A percentile compares a stretch with the other conserved stretches of the same genome.
phyloP scores from a whole-genome alignment of 1,284 basidiomycete genomes.

The Macrocybe sp. region DNA sequence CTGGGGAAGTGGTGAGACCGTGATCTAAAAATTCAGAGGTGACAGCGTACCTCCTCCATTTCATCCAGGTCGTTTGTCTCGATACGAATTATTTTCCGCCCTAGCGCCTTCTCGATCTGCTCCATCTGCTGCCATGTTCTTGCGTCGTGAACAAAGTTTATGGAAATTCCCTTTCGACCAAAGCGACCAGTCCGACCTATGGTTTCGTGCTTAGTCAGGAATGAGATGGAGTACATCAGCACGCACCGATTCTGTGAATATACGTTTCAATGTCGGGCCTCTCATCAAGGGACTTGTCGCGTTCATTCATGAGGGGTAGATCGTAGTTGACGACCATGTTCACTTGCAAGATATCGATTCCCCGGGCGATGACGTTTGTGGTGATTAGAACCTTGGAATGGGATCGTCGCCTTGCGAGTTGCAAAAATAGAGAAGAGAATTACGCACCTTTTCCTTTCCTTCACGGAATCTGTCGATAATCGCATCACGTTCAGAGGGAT shows the following conservation, averaged over 20 bases:
- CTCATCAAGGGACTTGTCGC: conserved; percentile 43
- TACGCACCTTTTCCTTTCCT: conserved; percentile 85
- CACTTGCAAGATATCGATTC: conserved; percentile 98
- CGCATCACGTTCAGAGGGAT: conserved; percentile 82
- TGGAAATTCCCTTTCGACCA: conserved; percentile 92
- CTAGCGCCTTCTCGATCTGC: conserved; percentile 73
- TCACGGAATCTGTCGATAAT: conserved; percentile 96
- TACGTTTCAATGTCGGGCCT: conserved; percentile 95
- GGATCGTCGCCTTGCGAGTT: not conserved
- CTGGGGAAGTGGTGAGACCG: conserved; percentile 26
- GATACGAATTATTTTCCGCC: conserved; percentile 75
- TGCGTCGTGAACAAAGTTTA: conserved; percentile 92
- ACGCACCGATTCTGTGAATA: conserved; percentile 92
- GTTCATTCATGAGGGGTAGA: conserved; percentile 80
- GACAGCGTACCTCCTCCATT: conserved; percentile 74
- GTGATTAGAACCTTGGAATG: conserved; percentile 72
- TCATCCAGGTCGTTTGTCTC: conserved; percentile 82
- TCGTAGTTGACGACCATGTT: conserved; percentile 99
- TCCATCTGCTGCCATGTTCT: conserved; percentile 84
- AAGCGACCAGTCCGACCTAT: conserved; percentile 92
- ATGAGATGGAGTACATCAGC: not conserved
- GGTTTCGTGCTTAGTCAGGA: conserved; percentile 3
- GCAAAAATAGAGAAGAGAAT: not conserved
- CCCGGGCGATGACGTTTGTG: conserved; percentile 97
- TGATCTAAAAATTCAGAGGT: not conserved